These are phyloP conservation scores for Tricholoma furcatifolium DNA, from an alignment of 768 basidiomycete genomes.

Conservation along the genomic window DNA sequence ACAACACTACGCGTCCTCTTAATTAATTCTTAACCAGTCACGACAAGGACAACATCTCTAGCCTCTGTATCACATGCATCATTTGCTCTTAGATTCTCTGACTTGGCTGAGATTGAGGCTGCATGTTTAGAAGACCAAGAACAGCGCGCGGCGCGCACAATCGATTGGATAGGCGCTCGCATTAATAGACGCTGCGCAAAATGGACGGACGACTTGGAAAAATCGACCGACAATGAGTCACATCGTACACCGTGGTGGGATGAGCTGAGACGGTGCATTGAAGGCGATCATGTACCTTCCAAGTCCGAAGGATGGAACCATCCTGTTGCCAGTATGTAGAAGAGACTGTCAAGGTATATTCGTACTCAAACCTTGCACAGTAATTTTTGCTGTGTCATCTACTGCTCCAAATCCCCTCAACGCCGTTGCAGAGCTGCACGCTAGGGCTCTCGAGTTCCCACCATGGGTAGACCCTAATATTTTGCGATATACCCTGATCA, in stretches of 20 bases:
- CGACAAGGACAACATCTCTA: constrained; percentile 73
- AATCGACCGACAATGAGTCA: constrained; percentile 35
- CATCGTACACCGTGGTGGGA: constrained; percentile 84
- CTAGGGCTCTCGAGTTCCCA: constrained; percentile 66
- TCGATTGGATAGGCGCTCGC: constrained; percentile 84
- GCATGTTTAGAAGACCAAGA: constrained; percentile 81
- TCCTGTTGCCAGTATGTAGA: constrained; percentile 73
- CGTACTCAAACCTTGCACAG: constrained; percentile 37
- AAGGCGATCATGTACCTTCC: constrained; percentile 74
- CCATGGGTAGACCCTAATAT: constrained; percentile 77
- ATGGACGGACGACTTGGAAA: constrained; percentile 73
- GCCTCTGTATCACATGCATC: constrained; percentile 68
- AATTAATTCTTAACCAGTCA: constrained; percentile 45
- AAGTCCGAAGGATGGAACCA: constrained; percentile 84
- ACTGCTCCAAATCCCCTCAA: constrained; percentile 80
- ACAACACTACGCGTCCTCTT: constrained; percentile 2
- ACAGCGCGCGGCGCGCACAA: constrained; percentile 70
- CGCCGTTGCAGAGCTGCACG: constrained; percentile 72
- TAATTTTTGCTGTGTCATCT: constrained; percentile 81
- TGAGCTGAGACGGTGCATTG: constrained; percentile 71
- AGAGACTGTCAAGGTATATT: constrained; percentile 5
- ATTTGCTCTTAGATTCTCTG: constrained; percentile 78
- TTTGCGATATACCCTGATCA: constrained; percentile 72
- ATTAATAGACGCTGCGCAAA: constrained; percentile 58
- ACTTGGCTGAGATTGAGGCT: constrained; percentile 66